Evolutionary conservation across 163 green algal genomes (phyloP).

Genomic region (Scenedesmus sp.): DNA sequence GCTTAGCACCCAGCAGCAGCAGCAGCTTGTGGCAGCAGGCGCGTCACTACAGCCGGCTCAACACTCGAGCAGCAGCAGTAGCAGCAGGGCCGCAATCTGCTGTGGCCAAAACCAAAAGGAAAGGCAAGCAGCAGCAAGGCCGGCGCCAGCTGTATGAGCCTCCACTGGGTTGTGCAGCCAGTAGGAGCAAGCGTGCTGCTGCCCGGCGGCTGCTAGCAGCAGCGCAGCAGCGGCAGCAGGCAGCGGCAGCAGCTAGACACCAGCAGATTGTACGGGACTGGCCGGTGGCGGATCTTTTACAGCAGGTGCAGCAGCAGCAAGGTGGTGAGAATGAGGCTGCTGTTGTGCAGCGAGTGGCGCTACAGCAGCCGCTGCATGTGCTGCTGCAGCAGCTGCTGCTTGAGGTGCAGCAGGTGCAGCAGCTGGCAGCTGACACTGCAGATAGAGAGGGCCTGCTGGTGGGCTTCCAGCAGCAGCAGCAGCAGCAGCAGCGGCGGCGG

Average conservation of each 20-base stretch:
- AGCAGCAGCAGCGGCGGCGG: not conserved
- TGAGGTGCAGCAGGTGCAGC: conserved; percentile 19
- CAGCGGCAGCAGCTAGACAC: not conserved
- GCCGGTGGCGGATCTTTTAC: not conserved
- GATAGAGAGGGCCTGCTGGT: not conserved
- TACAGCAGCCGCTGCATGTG: not conserved
- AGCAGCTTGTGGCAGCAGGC: not conserved
- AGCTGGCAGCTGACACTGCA: not conserved
- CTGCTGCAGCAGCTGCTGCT: conserved; percentile 18
- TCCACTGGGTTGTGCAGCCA: not conserved
- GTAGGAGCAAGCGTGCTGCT: conserved; percentile 1
- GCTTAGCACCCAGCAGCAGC: not conserved
- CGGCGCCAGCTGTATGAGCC: not conserved
- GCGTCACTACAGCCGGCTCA: not conserved
- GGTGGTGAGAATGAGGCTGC: not conserved
- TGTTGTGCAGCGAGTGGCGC: not conserved
- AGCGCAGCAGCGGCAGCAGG: conserved; percentile 22
- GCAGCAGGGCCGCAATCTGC: not conserved
- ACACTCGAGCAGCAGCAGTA: not conserved
- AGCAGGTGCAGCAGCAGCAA: conserved; percentile 1
- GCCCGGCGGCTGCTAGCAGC: not conserved
- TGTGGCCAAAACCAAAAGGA: not conserved
- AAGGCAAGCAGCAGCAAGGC: not conserved
- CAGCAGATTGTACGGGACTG: not conserved
- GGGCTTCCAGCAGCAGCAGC: not conserved